Evolutionary conservation across 148 eudicot genomes (phyloP), one percentile per base, ranked within the genome.

Genomic region (Camellia lanceoleosa): DNA sequence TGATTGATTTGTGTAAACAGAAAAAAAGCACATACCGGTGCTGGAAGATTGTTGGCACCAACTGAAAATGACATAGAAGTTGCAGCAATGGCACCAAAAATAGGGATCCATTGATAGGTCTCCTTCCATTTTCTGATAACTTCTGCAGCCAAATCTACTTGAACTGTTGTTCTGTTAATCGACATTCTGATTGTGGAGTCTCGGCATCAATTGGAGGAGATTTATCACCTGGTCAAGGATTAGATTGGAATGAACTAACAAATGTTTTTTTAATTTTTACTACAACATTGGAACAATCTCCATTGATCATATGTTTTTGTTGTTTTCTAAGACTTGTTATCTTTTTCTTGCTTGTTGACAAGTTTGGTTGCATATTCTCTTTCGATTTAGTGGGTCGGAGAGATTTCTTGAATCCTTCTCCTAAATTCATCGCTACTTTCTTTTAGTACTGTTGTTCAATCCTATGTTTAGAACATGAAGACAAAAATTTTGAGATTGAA

Each of bases 11-110:
- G 5, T 49, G 52, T 63, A 63, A 19, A 63, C 23, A 30, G 14
- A 63, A 63, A 63, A 20, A 63, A 23, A 30, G 38, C 10, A n/a
- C 47, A 67, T 67, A 73, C 76, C 20, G 76, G 55, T 10, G 76
- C 62, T 20, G 76, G 76, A 73, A 73, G 62, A 73, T 52, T 67
- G 70, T 67, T 67, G 16, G 70, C 70, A 41, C 70, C 70, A 2
- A 38, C 47, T 23, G 70, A 67, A 67, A 52, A 73, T 10, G 76
- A 62, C 59, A 52, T 52, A 8, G 76, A 41, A 54, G 55, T 51
- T 30, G 76, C 76, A 73, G 76, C 55, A 55, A 73, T 14, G 5
- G 76, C 62, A 0, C 76, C 76, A 52, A 73, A 73, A 11, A 55
- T 12, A 0, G 76, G 76, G 12, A 73, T 52, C 76, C 76, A 73